Percentiles rank a stretch among this genome's conserved stretches.
Conservation (phyloP, 2,329 filamentous ascomycete species). For the Phyllosticta paracitricarpa region DNA sequence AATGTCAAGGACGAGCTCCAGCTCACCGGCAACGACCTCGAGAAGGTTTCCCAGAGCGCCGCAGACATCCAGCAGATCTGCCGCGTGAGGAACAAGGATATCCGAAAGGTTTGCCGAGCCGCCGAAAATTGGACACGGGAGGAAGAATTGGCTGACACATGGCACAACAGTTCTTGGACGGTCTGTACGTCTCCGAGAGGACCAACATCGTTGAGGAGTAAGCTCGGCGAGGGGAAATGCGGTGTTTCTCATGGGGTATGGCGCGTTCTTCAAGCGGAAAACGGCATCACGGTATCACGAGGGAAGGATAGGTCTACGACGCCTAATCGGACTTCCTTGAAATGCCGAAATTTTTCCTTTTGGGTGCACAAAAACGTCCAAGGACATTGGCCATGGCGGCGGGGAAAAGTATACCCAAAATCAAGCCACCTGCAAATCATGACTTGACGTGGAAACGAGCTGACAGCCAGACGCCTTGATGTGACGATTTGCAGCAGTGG, state of each 20-base stretch:
- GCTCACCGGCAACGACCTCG: constrained; percentile 86
- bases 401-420: not conserved
- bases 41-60: constrained; percentile 94
- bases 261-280: constrained; percentile 11
- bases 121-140: not conserved
- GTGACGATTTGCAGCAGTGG: not conserved
- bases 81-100: constrained; percentile 99
- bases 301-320: constrained; percentile 9
- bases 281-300: constrained; percentile 12
- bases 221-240: constrained; percentile 8
- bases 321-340: constrained; percentile 10
- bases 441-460: not conserved
- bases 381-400: not conserved
- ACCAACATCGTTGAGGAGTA: constrained; percentile 75
- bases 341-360: constrained; percentile 10
- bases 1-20: constrained; percentile 96
- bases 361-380: not conserved
- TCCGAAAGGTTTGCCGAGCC: constrained; percentile 71
- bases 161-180: constrained; percentile 85
- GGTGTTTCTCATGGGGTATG: constrained; percentile 11
- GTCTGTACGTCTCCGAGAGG: constrained; percentile 99
- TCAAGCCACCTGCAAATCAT: not conserved
- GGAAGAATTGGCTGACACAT: not conserved
- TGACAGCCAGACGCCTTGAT: not conserved
- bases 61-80: constrained; percentile 99